Percentiles rank a stretch among this genome's conserved stretches.
These are phyloP conservation scores for Huntiella decipiens DNA, from an alignment of 2,329 filamentous ascomycete species.

Conservation along the genomic window DNA sequence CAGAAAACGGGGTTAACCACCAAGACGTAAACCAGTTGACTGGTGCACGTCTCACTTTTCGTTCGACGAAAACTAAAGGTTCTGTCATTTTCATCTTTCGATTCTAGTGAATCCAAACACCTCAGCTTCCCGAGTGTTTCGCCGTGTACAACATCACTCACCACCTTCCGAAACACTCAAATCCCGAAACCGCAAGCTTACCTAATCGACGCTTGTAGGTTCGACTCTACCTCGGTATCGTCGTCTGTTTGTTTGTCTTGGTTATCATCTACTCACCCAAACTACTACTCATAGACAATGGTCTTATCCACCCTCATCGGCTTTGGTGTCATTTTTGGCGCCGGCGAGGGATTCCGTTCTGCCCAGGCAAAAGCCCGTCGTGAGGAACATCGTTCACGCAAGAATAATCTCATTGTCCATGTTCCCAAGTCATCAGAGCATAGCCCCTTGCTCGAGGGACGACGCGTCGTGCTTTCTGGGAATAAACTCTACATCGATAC, in stretches of 20 bases:
- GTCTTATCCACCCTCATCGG: slow-evolving; percentile 20
- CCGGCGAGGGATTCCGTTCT: slow-evolving; percentile 27
- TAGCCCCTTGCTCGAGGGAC: slow-evolving; percentile 25
- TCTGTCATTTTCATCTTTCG: too few relatives aligned
- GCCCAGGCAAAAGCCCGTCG: slow-evolving; percentile 26
- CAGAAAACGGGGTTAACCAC: too few relatives aligned
- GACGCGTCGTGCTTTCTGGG: slow-evolving; percentile 25
- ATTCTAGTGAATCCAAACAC: too few relatives aligned
- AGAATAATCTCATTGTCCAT: slow-evolving; percentile 28
- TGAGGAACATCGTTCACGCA: slow-evolving; percentile 28
- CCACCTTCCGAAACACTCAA: too few relatives aligned
- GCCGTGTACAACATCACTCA: too few relatives aligned
- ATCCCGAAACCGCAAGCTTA: too few relatives aligned
- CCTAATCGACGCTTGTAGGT: too few relatives aligned
- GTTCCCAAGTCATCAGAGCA: slow-evolving; percentile 27
- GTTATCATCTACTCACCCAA: not conserved
- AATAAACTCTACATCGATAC: slow-evolving; percentile 27
- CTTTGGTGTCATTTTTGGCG: slow-evolving; percentile 25
- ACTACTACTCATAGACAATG: slow-evolving; percentile 10
- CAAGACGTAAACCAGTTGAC: too few relatives aligned
- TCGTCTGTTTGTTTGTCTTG: not conserved
- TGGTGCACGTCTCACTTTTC: too few relatives aligned
- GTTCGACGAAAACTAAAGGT: too few relatives aligned
- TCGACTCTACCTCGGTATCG: not conserved
- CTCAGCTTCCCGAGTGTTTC: too few relatives aligned